A percentile compares a stretch with the other conserved stretches of the same genome.
These are phyloP conservation scores for Glycyrrhiza uralensis DNA, from an alignment of 306 rosid species.

Conservation along the genomic window DNA sequence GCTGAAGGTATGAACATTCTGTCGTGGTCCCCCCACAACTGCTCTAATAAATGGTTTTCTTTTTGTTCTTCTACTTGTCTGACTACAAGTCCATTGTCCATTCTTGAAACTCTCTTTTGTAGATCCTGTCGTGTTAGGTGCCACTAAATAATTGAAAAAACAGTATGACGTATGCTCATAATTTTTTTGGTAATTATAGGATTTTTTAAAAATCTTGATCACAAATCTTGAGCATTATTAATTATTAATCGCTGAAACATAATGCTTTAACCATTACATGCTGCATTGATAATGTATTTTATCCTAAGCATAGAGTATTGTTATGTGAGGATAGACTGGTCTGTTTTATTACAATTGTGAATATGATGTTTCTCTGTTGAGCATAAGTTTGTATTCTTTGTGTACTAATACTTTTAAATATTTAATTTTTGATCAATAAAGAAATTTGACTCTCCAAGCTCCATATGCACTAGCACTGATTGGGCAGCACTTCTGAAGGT, in stretches of 20 bases:
- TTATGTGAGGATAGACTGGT: constrained; percentile 21
- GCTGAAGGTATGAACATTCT: constrained; percentile 58
- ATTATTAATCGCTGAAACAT: constrained; percentile 15
- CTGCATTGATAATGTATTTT: background rate
- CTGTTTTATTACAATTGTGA: constrained; percentile 17
- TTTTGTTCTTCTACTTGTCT: constrained; percentile 9
- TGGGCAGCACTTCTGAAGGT: constrained; percentile 94
- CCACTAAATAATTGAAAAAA: background rate
- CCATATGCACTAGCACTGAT: constrained; percentile 66
- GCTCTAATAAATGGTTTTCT: background rate
- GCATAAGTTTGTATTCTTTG: background rate
- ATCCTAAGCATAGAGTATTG: background rate
- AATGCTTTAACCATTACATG: background rate
- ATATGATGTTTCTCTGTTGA: constrained; percentile 21
- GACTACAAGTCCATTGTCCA: background rate
- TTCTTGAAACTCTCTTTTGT: constrained; percentile 21
- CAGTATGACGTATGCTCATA: constrained; percentile 9
- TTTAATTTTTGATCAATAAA: constrained; percentile 31
- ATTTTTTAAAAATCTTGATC: background rate
- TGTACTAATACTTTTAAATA: constrained; percentile 22
- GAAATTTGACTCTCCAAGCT: constrained; percentile 98
- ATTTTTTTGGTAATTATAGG: background rate
- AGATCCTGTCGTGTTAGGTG: constrained; percentile 8
- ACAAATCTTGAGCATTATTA: background rate
- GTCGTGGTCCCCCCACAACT: background rate